These are phyloP conservation scores for Carallia brachiata DNA, from an alignment of 345 rosid genomes.

Conservation along the genomic window DNA sequence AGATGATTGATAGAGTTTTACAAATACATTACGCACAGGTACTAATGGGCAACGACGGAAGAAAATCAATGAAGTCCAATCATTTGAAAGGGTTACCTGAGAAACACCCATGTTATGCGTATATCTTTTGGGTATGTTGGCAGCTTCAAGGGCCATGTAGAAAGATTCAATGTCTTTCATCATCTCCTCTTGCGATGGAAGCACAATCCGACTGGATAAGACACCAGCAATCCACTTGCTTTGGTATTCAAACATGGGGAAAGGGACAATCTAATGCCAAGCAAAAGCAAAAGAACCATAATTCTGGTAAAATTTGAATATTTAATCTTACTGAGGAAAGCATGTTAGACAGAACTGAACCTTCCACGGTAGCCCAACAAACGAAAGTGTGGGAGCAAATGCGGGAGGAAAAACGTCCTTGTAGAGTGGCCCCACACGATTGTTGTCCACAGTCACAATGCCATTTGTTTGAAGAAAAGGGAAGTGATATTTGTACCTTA, in stretches of 20 bases:
- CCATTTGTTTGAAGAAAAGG: constrained; percentile 85
- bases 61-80: background rate
- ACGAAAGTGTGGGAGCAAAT: constrained; percentile 75
- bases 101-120: constrained; percentile 45
- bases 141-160: constrained; percentile 52
- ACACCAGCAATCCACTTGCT: constrained; percentile 87
- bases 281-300: background rate
- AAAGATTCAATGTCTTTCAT: constrained; percentile 49
- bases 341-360: constrained; percentile 30
- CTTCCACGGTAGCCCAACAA: constrained; percentile 78
- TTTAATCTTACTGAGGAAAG: constrained; percentile 1
- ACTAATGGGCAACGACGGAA: background rate
- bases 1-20: background rate
- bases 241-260: constrained; percentile 65
- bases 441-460: constrained; percentile 65
- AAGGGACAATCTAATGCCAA: constrained; percentile 56
- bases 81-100: constrained; percentile 42
- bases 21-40: background rate
- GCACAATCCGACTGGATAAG: constrained; percentile 62
- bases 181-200: constrained; percentile 69
- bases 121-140: constrained; percentile 55
- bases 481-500: constrained; percentile 82
- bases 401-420: constrained; percentile 72
- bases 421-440: constrained; percentile 75
- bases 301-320: background rate